Evolutionary conservation across 129 eudicot genomes (phyloP).

Genomic region (Lactuca sativa): DNA sequence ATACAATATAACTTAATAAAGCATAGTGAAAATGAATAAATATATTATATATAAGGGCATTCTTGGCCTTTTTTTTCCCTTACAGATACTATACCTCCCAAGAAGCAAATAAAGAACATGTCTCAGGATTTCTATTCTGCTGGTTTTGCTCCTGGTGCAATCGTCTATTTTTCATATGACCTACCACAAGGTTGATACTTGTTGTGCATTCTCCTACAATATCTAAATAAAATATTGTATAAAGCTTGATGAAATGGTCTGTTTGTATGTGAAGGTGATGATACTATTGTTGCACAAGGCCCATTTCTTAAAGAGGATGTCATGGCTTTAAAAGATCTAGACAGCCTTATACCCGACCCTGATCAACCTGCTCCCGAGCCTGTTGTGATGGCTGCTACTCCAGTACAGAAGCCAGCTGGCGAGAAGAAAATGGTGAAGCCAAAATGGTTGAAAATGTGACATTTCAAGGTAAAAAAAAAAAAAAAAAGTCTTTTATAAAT

Average conservation of each 20-base stretch:
- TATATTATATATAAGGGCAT: background rate
- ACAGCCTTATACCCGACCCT: constrained; percentile 42
- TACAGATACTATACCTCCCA: constrained; percentile 91
- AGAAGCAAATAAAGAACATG: constrained; percentile 66
- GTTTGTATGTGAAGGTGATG: constrained; percentile 38
- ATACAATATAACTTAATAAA: constrained; percentile 16
- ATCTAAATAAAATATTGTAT: background rate
- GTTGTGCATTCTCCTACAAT: constrained; percentile 1
- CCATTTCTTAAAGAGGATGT: constrained; percentile 70
- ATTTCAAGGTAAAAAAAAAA: background rate
- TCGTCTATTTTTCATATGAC: constrained; percentile 76
- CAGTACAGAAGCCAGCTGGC: constrained; percentile 40
- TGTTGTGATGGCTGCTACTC: constrained; percentile 30
- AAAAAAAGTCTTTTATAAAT: background rate
- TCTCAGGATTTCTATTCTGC: constrained; percentile 81
- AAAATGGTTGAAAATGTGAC: constrained; percentile 83
- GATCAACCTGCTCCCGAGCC: constrained; percentile 39
- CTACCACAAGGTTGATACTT: constrained; percentile 62
- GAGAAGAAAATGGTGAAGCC: constrained; percentile 74
- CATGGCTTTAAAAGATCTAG: constrained; percentile 64
- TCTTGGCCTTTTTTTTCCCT: background rate
- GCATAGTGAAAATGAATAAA: background rate
- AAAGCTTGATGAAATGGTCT: background rate
- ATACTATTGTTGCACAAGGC: constrained; percentile 32
- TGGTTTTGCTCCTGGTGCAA: constrained; percentile 94